These are phyloP conservation scores for Solanum clarkiae DNA, from an alignment of 257 asterid genomes.

Conservation along the genomic window DNA sequence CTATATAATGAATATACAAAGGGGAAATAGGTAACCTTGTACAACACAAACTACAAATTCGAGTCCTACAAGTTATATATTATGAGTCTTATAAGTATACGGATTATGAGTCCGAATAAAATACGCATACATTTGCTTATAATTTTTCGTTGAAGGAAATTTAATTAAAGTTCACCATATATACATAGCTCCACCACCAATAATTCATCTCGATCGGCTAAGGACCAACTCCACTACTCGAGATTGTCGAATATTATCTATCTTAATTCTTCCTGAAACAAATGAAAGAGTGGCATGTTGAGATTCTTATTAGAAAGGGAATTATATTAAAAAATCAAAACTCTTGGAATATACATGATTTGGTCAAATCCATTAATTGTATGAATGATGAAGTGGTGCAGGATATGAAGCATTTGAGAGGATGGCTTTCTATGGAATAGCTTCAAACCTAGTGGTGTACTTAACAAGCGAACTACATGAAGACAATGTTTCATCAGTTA, in stretches of 20 bases:
- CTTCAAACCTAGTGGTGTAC: conserved; percentile 77
- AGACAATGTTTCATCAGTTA: conserved; percentile 66
- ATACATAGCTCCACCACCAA: no score
- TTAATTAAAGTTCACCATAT: no score
- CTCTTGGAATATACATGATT: not conserved
- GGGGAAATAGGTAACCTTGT: no score
- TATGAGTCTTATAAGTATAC: no score
- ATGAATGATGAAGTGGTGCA: not conserved
- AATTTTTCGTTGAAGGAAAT: not conserved
- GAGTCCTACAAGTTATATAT: no score
- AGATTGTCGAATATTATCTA: not conserved
- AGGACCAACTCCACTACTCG: not conserved
- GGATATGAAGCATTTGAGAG: conserved; percentile 86
- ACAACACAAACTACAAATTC: no score
- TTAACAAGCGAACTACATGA: conserved; percentile 78
- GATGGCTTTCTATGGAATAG: conserved; percentile 89
- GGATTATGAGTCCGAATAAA: no score
- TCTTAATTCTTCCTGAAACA: not conserved
- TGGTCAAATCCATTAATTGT: not conserved
- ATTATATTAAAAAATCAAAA: not conserved
- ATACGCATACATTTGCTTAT: no score
- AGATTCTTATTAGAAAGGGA: not conserved
- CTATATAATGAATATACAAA: no score
- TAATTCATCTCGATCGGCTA: no score
- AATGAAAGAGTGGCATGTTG: not conserved